phyloP scores from a whole-genome alignment of 202 grass and related monocot genomes.

The Zoysia matrella region DNA sequence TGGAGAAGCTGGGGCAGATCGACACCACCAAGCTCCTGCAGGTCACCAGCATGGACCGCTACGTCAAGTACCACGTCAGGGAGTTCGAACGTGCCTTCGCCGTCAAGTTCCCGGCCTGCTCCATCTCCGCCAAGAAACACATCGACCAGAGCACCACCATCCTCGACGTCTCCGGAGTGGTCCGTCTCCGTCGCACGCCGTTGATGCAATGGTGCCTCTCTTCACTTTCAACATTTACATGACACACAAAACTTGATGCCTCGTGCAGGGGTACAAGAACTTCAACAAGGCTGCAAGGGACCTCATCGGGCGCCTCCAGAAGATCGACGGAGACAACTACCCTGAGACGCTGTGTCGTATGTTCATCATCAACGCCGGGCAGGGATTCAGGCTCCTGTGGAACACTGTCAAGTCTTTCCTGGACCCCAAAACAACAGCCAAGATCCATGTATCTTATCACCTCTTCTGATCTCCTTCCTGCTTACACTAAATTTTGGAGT shows the following conservation, averaged over 20 bases:
- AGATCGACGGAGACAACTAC: conserved; percentile 93
- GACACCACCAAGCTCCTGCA: conserved; percentile 91
- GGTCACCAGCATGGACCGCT: conserved; percentile 90
- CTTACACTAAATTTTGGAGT: neutral
- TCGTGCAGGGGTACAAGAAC: conserved; percentile 79
- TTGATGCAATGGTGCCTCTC: neutral
- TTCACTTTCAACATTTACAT: neutral
- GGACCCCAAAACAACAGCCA: conserved; percentile 93
- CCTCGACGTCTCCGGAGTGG: conserved; percentile 94
- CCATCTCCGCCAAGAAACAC: conserved; percentile 80
- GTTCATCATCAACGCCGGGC: conserved; percentile 98
- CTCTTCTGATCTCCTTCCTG: neutral
- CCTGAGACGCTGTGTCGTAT: conserved; percentile 97
- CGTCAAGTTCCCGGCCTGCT: conserved; percentile 96
- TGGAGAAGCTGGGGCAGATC: conserved; percentile 88
- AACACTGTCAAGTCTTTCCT: conserved; percentile 97
- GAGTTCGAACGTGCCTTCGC: conserved; percentile 97
- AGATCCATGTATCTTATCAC: conserved; percentile 76
- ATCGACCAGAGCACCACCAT: conserved; percentile 99
- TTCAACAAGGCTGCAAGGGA: conserved; percentile 95
- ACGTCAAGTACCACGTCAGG: conserved; percentile 89
- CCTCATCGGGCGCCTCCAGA: conserved; percentile 89
- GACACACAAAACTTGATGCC: too few species aligned
- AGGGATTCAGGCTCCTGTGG: conserved; percentile 96
- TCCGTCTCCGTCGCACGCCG: neutral